A percentile compares a stretch with the other conserved stretches of the same genome.
Evolutionary conservation across 1,284 basidiomycete species (phyloP).

Genomic region (Boletus semigastroideus): DNA sequence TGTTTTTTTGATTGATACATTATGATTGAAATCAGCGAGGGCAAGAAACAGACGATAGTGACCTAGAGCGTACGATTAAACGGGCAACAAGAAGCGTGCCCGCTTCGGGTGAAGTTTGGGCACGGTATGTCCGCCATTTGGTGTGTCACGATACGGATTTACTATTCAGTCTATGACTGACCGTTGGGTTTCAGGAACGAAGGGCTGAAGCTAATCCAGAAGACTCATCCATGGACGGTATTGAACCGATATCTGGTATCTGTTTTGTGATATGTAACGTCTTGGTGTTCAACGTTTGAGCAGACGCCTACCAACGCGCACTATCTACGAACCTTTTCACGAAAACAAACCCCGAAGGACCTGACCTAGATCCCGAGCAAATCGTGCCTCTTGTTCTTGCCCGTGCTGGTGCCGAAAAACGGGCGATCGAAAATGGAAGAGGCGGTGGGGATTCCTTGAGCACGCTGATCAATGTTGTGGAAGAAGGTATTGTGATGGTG

Average conservation of each 20-base stretch:
- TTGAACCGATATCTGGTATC: conserved; percentile 39
- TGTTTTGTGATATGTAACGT: neutral
- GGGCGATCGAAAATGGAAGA: conserved; percentile 46
- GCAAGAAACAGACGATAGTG: conserved; percentile 41
- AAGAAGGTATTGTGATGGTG: conserved; percentile 60
- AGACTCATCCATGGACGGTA: conserved; percentile 26
- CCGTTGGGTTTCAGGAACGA: conserved; percentile 37
- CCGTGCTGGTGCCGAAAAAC: conserved; percentile 63
- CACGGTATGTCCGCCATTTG: conserved; percentile 66
- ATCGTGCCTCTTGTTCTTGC: conserved; percentile 67
- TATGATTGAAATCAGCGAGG: conserved; percentile 42
- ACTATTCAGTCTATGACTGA: neutral
- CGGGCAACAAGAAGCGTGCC: conserved; percentile 69
- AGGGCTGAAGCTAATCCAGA: conserved; percentile 29
- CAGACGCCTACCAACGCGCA: conserved; percentile 61
- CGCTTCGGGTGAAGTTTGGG: conserved; percentile 69
- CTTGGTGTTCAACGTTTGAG: conserved; percentile 5
- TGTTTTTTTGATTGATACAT: neutral
- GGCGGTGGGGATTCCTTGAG: conserved; percentile 49
- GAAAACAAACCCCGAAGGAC: conserved; percentile 18
- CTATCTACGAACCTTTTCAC: conserved; percentile 54
- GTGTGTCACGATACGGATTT: conserved; percentile 34
- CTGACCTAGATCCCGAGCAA: conserved; percentile 56
- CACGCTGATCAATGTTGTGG: conserved; percentile 53
- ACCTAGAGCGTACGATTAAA: conserved; percentile 42